phyloP scores from a whole-genome alignment of 2,329 filamentous ascomycete species.

The Claviceps spartinae region DNA sequence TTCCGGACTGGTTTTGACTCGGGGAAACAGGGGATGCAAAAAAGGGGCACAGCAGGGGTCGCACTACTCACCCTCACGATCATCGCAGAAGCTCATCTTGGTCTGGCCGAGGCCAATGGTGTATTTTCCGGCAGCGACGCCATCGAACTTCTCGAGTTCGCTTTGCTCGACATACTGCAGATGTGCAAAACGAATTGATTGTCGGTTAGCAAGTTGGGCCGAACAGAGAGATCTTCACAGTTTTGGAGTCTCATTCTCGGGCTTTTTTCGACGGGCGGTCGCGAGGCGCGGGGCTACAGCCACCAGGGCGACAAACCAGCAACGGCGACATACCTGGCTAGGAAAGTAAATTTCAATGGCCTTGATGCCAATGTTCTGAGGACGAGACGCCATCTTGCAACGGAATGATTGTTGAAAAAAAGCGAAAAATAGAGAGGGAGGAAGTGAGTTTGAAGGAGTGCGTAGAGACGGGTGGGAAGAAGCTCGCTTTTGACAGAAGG shows the following conservation, averaged over 20 bases:
- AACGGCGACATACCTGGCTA: constrained; percentile 51
- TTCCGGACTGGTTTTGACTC: not conserved
- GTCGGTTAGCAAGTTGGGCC: constrained; percentile 15
- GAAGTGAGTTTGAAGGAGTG: not conserved
- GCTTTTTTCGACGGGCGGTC: not conserved
- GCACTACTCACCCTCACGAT: constrained; percentile 57
- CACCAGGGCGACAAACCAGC: not conserved
- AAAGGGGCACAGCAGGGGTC: constrained; percentile 3
- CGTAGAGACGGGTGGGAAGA: constrained; percentile 4
- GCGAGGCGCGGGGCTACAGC: constrained; percentile 2
- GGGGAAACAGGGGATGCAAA: not conserved
- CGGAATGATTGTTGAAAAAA: not conserved
- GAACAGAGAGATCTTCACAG: constrained; percentile 4
- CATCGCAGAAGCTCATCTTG: constrained; percentile 86
- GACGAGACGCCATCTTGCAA: constrained; percentile 54
- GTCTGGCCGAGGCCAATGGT: constrained; percentile 84
- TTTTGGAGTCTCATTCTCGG: not conserved
- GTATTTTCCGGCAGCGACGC: constrained; percentile 70
- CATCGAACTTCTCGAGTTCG: constrained; percentile 78
- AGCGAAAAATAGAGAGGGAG: not conserved
- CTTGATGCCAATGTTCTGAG: constrained; percentile 84
- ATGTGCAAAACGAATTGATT: constrained; percentile 1
- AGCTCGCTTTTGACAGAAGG: constrained; percentile 3
- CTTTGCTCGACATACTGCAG: constrained; percentile 67
- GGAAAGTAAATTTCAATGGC: constrained; percentile 86